Conservation (phyloP, 2,329 filamentous ascomycete species). For the Pseudocercospora fijiensis region DNA sequence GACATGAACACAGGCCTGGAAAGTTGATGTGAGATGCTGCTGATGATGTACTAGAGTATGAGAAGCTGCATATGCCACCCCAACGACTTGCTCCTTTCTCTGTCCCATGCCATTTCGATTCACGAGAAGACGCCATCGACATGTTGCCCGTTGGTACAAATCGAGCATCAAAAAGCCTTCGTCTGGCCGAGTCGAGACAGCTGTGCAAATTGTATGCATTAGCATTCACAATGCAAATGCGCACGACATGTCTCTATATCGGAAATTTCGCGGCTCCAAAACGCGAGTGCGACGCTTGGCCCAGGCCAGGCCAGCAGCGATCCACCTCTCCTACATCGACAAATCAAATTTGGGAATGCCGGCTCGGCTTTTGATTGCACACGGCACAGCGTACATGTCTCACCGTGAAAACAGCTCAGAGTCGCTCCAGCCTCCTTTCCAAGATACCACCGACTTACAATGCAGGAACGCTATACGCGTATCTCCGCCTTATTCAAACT, state of each 20-base stretch:
- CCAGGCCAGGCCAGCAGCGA: neutral
- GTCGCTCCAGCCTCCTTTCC: neutral
- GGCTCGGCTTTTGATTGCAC: neutral
- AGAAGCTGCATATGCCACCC: neutral
- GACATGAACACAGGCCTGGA: slow-evolving; percentile 1
- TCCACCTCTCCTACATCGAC: neutral
- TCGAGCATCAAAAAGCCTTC: neutral
- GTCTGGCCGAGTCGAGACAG: neutral
- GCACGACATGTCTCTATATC: neutral
- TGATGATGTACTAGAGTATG: neutral
- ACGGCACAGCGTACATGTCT: neutral
- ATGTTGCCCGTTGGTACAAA: neutral
- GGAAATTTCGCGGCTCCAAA: neutral
- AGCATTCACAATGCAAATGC: neutral
- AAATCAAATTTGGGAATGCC: neutral
- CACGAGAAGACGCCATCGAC: neutral
- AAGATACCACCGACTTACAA: neutral
- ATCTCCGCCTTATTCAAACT: neutral
- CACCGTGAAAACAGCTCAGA: neutral
- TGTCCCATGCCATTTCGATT: neutral
- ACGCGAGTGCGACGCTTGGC: neutral
- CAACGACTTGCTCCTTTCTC: neutral
- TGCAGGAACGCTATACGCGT: neutral
- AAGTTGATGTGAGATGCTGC: slow-evolving; percentile 1
- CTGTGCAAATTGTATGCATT: neutral